Evolutionary conservation across 1,139 yeast species (phyloP), one percentile per base, ranked within the genome.

Genomic region (Suhomyces maxii): DNA sequence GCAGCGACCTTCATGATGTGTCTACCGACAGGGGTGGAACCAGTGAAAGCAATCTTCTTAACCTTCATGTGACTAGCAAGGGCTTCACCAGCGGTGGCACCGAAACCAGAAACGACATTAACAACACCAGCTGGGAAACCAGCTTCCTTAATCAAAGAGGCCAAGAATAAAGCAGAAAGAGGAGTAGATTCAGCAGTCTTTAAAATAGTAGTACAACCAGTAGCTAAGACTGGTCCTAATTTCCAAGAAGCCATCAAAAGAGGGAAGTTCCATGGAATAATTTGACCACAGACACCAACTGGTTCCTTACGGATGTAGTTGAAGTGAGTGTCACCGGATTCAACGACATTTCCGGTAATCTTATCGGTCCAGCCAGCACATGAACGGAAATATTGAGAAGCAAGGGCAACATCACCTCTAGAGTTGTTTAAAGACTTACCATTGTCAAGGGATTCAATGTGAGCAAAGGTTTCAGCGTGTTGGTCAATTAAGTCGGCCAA

Each of bases 261-360:
- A 40, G 72, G 71, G 54, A 66, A 68, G 60, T 68, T 68, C 73
- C 73, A 68, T 40, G 73, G 72, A 45, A 67, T 68, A 44, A 68
- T 68, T 52, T 67, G 71, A 10, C 71, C 73, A 54, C 72, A 68
- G 9, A 68, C 72, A 38, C 73, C 73, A 49, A 68, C 55, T 30
- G 72, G 71, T 50, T 65, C 69, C 47, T 57, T 57, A 50, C 68
- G 63, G 44, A 69, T 56, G 57, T 58, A 65, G 45, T 49, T 55
- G 48, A 61, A 59, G 55, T 63, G 63, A 18, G 62, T 42, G 50
- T 52, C 53, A 26, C 65, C 67, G 25, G 64, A 53, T 43, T 63
- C 64, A 13, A 60, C 50, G 31, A 57, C 51, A 30, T 50, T 47
- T 28, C 67, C 67, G 38, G 51, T 50, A 48, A 63, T 53, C 54